phyloP scores from a whole-genome alignment of 306 rosid genomes.

The Prinsepia uniflora region DNA sequence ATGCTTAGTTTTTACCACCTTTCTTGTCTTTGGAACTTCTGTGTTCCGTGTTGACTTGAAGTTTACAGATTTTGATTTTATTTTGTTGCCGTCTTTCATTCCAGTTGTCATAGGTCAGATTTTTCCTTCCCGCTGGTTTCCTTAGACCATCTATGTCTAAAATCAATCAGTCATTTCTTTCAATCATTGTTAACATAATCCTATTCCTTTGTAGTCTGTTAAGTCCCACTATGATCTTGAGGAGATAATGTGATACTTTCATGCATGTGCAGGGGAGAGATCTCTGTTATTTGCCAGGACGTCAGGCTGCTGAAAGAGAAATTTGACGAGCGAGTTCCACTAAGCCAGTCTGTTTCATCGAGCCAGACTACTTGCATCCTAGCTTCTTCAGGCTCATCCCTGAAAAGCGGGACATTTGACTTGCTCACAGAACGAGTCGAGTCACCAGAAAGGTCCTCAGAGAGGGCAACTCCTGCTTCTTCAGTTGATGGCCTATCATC shows the following conservation, averaged over 20 bases:
- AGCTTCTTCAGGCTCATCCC: conserved; percentile 50
- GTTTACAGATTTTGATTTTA: background rate
- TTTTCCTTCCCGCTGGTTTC: background rate
- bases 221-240: background rate
- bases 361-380: conserved; percentile 80
- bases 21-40: background rate
- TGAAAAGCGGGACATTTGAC: conserved; percentile 26
- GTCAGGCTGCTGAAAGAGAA: conserved; percentile 68
- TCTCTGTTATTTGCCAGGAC: conserved; percentile 77
- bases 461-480: conserved; percentile 27
- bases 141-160: background rate
- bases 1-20: too few species aligned
- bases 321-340: conserved; percentile 77
- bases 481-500: conserved; percentile 20
- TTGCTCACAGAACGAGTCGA: conserved; percentile 33
- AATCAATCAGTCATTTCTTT: background rate
- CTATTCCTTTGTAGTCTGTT: background rate
- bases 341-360: conserved; percentile 78
- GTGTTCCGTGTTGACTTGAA: too few species aligned
- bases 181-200: background rate
- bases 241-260: background rate
- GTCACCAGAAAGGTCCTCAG: conserved; percentile 20
- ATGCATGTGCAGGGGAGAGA: conserved; percentile 69
- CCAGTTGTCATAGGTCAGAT: background rate
- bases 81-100: background rate